These are phyloP conservation scores for Phytopythium helicoides DNA, from an alignment of 352 stramenopile species.

Conservation along the genomic window DNA sequence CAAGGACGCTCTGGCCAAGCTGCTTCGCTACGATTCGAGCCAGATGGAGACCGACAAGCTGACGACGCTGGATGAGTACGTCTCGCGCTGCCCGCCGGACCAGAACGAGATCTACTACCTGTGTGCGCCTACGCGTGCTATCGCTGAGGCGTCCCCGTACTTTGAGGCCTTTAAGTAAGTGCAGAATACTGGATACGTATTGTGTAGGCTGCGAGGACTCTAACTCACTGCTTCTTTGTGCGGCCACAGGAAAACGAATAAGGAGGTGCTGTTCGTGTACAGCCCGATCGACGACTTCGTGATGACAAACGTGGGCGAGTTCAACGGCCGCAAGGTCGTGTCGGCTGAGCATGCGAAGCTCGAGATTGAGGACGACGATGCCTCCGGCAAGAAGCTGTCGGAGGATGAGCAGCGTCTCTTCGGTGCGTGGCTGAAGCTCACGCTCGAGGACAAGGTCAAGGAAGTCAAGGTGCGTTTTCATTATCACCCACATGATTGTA, in stretches of 20 bases:
- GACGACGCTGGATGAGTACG: constrained; percentile 98
- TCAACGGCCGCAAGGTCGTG: constrained; percentile 95
- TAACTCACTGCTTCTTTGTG: constrained; percentile 7
- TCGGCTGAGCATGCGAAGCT: constrained; percentile 96
- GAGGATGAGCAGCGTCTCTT: constrained; percentile 89
- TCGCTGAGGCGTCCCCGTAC: constrained; percentile 97
- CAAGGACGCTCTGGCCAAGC: constrained; percentile 93
- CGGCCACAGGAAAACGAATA: constrained; percentile 83
- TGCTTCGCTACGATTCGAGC: constrained; percentile 98
- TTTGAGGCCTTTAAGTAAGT: constrained; percentile 98
- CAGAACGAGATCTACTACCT: constrained; percentile 99
- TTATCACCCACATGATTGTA: neutral
- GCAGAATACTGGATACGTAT: neutral
- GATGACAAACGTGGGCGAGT: constrained; percentile 98
- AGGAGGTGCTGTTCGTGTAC: constrained; percentile 98
- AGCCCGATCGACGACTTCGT: constrained; percentile 99
- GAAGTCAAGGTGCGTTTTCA: constrained; percentile 67
- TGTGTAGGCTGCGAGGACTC: neutral
- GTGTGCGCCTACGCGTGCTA: constrained; percentile 92
- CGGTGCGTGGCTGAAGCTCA: constrained; percentile 92
- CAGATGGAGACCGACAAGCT: constrained; percentile 90
- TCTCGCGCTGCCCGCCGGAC: constrained; percentile 92
- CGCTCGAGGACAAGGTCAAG: constrained; percentile 88
- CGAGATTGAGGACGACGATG: constrained; percentile 77
- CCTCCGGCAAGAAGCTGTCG: constrained; percentile 57